Base-by-base conservation (phyloP, 345 rosid genomes). In the Gossypium herbaceum region DNA sequence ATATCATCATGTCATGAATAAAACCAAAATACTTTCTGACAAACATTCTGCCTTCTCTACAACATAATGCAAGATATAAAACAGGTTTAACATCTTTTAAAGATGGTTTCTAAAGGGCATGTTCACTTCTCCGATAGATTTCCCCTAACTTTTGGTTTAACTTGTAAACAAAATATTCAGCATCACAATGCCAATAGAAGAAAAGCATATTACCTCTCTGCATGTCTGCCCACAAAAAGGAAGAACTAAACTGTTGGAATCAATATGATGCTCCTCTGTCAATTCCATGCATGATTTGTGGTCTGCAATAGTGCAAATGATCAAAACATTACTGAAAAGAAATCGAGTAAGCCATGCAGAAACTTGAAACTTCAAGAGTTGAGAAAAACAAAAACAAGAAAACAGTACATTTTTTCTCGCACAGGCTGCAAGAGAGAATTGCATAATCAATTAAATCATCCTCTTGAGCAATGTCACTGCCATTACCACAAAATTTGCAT, bases 401-500 rank as follows among this genome's bases (percentile, higher is more conserved):
- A 27, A 47, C 61, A 70, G 65, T 82, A 95, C 98, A 95, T 91
- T 81, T 93, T 83, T 87, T 91, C 87, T 92, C 95, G 63, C 99
- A 96, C 84, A 91, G 78, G 79, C 72, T 76, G 82, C 99, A 93
- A 34, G 86, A 64, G 71, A 69, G 75, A 47, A 81, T 58, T 17
- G 68, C 79, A 61, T 69, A 50, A 74, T 60, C 67, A 69, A 68
- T 79, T 50, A 57, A 17, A 58, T 75, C 83, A 54, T 81, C 89
- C 62, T 57, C 82, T 78, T 80, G 74, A 68, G 56, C 70, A 84
- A 79, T 51, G 68, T 80, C 68, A 52, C 75, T 81, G 63, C 84
- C 84, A 47, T 61, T 63, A 77, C 90, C 87, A 81, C 99, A 96
- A 86, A 88, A 90, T 85, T 91, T 96, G 86, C 99, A 96, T 12